These are phyloP conservation scores for Cystobasidium slooffiae DNA, from an alignment of 1,284 basidiomycete genomes.

Conservation along the genomic window DNA sequence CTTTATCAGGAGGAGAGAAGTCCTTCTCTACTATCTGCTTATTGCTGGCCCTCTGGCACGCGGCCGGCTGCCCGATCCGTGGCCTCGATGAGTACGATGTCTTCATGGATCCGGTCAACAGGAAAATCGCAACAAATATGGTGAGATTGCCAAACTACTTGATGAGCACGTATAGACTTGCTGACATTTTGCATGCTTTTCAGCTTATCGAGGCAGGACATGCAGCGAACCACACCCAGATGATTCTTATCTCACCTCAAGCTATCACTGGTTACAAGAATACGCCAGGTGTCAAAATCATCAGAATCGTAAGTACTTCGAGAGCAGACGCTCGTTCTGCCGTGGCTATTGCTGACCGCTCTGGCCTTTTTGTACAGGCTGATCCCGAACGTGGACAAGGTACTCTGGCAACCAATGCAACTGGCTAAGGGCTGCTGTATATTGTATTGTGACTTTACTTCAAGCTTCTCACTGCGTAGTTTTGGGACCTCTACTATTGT, in stretches of 20 bases:
- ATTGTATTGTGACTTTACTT: no score
- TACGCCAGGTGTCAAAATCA: constrained; percentile 30
- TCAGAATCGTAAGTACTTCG: constrained; percentile 38
- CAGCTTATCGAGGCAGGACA: constrained; percentile 37
- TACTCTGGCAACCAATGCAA: constrained; percentile 27
- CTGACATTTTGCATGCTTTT: constrained; percentile 10
- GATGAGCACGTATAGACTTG: not conserved
- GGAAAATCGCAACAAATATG: constrained; percentile 87
- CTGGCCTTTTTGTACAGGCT: no score
- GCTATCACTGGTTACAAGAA: constrained; percentile 8
- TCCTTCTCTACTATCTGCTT: constrained; percentile 96
- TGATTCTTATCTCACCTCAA: constrained; percentile 36
- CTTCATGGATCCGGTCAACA: constrained; percentile 75
- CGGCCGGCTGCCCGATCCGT: constrained; percentile 88
- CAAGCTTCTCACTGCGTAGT: no score
- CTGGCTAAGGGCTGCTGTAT: constrained; percentile 19
- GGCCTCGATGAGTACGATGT: constrained; percentile 74
- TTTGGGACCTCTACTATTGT: no score
- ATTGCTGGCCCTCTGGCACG: constrained; percentile 90
- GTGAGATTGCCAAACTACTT: constrained; percentile 60
- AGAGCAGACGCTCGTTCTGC: no score
- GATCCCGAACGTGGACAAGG: constrained; percentile 41
- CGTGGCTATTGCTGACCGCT: no score
- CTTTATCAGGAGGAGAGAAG: constrained; percentile 44
- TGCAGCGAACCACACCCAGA: constrained; percentile 24